phyloP scores from a whole-genome alignment of 225 moss, liverwort and hornwort species.

The Pseudoscleropodium purum region DNA sequence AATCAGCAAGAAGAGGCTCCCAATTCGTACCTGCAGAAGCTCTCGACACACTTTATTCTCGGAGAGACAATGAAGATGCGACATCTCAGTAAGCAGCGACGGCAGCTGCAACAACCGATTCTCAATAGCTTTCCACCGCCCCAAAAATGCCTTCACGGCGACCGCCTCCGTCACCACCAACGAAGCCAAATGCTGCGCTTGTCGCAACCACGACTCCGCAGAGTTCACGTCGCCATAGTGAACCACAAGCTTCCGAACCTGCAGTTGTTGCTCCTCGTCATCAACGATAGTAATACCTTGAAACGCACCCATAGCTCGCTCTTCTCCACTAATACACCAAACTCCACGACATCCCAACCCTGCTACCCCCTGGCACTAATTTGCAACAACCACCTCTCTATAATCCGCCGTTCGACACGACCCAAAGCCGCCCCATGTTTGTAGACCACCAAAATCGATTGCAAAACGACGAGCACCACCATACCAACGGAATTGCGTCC shows the following conservation, averaged over 20 bases:
- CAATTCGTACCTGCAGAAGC: conserved; percentile 38
- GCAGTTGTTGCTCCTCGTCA: neutral
- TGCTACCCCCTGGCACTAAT: neutral
- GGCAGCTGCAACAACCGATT: conserved; percentile 72
- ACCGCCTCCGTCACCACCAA: conserved; percentile 45
- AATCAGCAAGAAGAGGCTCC: neutral
- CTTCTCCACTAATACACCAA: neutral
- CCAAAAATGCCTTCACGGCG: conserved; percentile 83
- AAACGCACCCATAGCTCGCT: conserved; percentile 30
- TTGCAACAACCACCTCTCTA: neutral
- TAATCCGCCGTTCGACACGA: neutral
- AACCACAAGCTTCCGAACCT: conserved; percentile 3
- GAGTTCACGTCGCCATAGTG: conserved; percentile 30
- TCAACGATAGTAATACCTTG: neutral
- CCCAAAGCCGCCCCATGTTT: neutral
- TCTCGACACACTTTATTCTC: conserved; percentile 64
- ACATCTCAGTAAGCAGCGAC: conserved; percentile 60
- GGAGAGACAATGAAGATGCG: conserved; percentile 66
- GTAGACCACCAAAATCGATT: neutral
- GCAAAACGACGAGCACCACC: neutral
- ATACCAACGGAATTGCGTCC: neutral
- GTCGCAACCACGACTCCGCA: conserved; percentile 59
- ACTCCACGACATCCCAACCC: neutral
- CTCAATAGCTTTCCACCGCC: conserved; percentile 83
- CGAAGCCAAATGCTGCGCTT: conserved; percentile 65